Conservation (phyloP, 2,329 filamentous ascomycete genomes). For the Aspergillus pseudoviridinutans region DNA sequence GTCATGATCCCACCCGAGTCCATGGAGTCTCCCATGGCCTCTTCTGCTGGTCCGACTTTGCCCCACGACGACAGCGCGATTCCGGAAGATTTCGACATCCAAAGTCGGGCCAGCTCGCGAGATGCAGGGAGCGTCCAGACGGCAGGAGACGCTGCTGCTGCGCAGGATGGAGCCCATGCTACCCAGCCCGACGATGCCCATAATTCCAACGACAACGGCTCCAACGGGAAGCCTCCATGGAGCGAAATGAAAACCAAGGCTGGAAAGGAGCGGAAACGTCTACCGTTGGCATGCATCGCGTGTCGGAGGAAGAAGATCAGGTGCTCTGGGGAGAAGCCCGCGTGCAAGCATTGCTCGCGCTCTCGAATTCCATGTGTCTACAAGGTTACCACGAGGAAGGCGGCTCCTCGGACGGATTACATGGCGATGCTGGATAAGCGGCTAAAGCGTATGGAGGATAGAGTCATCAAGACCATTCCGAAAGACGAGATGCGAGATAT, state of each 20-base stretch:
- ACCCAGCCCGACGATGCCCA: conserved; percentile 17
- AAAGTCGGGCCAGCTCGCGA: conserved; percentile 35
- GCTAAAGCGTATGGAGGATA: conserved; percentile 93
- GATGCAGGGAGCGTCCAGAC: conserved; percentile 28
- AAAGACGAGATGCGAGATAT: conserved; percentile 73
- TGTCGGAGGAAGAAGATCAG: conserved; percentile 97
- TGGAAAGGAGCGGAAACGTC: conserved; percentile 88
- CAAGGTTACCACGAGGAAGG: conserved; percentile 92
- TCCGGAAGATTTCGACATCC: conserved; percentile 31
- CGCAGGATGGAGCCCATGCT: conserved; percentile 17
- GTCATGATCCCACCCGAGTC: conserved; percentile 36
- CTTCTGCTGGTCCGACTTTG: conserved; percentile 21
- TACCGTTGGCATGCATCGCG: conserved; percentile 91
- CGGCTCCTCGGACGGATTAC: conserved; percentile 91
- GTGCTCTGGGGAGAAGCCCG: conserved; percentile 95
- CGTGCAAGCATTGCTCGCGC: conserved; percentile 91
- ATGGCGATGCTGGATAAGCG: conserved; percentile 99
- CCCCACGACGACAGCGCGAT: conserved; percentile 23
- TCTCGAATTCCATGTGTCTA: conserved; percentile 95
- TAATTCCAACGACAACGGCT: conserved; percentile 41
- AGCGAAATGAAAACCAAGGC: conserved; percentile 85
- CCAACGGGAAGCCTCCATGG: conserved; percentile 61
- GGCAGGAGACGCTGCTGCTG: conserved; percentile 17
- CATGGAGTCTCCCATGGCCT: conserved; percentile 27
- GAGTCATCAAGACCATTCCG: conserved; percentile 91